Conservation (phyloP, 1,284 basidiomycete genomes). For the Blastosporella zonata region DNA sequence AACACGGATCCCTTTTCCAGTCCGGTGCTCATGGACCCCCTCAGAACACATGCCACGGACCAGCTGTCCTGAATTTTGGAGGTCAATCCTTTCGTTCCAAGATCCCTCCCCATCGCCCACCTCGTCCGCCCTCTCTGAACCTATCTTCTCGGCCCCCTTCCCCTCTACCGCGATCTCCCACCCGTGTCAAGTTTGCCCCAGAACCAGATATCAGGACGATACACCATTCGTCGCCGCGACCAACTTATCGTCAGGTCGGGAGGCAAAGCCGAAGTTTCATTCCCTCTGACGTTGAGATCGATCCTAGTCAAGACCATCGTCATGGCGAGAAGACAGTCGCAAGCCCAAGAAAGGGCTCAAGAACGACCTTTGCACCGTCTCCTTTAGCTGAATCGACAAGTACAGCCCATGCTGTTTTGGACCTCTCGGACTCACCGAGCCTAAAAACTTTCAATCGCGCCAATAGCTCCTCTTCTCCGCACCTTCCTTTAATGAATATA, state of each 20-base stretch:
- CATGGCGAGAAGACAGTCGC: neutral
- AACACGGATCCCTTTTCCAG: slow-evolving; percentile 15
- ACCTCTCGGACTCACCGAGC: slow-evolving; percentile 18
- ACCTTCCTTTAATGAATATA: slow-evolving; percentile 22
- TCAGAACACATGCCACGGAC: slow-evolving; percentile 15
- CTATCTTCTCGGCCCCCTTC: slow-evolving; percentile 14
- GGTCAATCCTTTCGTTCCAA: slow-evolving; percentile 1
- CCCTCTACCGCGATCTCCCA: slow-evolving; percentile 11
- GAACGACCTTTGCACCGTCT: neutral
- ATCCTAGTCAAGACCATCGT: neutral
- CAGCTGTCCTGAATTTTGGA: slow-evolving; percentile 13
- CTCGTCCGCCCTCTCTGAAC: slow-evolving; percentile 28
- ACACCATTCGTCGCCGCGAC: slow-evolving; percentile 6
- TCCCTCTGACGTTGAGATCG: neutral
- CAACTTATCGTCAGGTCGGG: neutral
- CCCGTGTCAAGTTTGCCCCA: slow-evolving; percentile 19
- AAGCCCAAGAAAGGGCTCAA: neutral
- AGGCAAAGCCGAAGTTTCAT: neutral
- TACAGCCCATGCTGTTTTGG: slow-evolving; percentile 19
- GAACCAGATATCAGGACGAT: slow-evolving; percentile 12
- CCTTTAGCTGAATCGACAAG: slow-evolving; percentile 8
- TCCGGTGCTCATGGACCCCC: slow-evolving; percentile 17
- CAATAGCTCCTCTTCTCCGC: slow-evolving; percentile 27
- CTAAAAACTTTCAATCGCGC: slow-evolving; percentile 20
- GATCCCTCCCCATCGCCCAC: slow-evolving; percentile 23